Conservation (phyloP, 805 yeast species). For the Wickerhamiella domercqiae region DNA sequence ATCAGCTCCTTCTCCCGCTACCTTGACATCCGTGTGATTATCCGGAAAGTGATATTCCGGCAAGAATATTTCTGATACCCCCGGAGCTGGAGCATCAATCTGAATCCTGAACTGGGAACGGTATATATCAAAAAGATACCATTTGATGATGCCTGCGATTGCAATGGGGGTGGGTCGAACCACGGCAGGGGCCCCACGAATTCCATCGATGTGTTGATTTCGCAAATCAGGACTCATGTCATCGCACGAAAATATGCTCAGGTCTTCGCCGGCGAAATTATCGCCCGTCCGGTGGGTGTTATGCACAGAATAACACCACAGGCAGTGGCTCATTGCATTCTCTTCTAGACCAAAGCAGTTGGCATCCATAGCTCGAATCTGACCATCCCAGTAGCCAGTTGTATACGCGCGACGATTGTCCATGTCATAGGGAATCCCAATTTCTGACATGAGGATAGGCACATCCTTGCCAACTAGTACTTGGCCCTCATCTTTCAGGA, state of each 20-base stretch:
- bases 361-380: conserved; percentile 75
- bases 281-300: conserved; percentile 83
- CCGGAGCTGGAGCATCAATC: conserved; percentile 22
- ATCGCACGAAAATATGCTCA: conserved; percentile 60
- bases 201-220: conserved; percentile 33
- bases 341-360: conserved; percentile 65
- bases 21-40: conserved; percentile 1
- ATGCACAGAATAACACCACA: conserved; percentile 68
- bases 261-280: conserved; percentile 85
- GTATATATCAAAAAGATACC: conserved; percentile 44
- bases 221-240: conserved; percentile 7
- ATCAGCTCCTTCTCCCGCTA: conserved; percentile 10
- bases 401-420: conserved; percentile 58
- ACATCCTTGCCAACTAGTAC: conserved; percentile 43
- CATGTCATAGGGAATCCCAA: conserved; percentile 98
- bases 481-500: conserved; percentile 48
- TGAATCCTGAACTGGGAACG: conserved; percentile 34
- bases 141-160: conserved; percentile 40
- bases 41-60: conserved; percentile 57
- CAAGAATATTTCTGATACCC: conserved; percentile 32
- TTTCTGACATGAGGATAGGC: conserved; percentile 76
- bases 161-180: conserved; percentile 63
- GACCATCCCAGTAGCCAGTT: conserved; percentile 54
- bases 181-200: conserved; percentile 60
- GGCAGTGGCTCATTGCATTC: conserved; percentile 52